Base-by-base conservation (phyloP, 106 monocot genomes). In the Dendrobium nobile region DNA sequence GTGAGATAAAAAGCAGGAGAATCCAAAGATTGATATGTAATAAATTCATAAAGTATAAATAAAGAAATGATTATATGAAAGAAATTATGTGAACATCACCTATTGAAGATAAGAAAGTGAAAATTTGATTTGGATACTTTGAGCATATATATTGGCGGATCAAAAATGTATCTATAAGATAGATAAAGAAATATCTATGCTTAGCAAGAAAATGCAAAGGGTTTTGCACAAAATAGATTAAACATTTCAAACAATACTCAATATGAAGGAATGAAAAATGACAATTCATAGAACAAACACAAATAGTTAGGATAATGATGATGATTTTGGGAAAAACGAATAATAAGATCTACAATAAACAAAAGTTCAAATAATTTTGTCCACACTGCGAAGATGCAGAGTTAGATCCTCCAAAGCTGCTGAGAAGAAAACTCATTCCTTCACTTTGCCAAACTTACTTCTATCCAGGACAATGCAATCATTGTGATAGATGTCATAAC, bases 401-500 rank as follows among this genome's bases (percentile, higher is more conserved):
- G 43, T 74, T 20, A 28, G 42, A 42, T 44, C 20, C 74, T 42
- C 44, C 33, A 74, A 74, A 19, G 40, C 43, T 44, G 43, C 31
- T 44, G 43, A 74, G 27, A 13, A 0, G 2, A 15, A 31, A 70
- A 70, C 13, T 9, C 8, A 70, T 70, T 61, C 9, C 15, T 7
- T 43, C 22, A 9, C 15, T 74, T 74, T 42, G 27, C 56, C 75
- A 67, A 3, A 59, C 61, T 86, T 86, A 92, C 98, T 92, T 90
- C 98, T 91, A 79, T 99, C 98, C 79, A 99, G 77, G 76, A 99
- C 76, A 79, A 90, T 89, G 87, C 93, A 95, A 31, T 95, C 95
- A 87, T 95, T 99, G 83, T 99, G 82, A 61, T 99, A 99, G 47
- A 99, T 75, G 28, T 99, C 98, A 80, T 99, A 99, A 37, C 98